These are phyloP conservation scores for Gossypium sturtianum DNA, from an alignment of 345 rosid species.

Conservation along the genomic window DNA sequence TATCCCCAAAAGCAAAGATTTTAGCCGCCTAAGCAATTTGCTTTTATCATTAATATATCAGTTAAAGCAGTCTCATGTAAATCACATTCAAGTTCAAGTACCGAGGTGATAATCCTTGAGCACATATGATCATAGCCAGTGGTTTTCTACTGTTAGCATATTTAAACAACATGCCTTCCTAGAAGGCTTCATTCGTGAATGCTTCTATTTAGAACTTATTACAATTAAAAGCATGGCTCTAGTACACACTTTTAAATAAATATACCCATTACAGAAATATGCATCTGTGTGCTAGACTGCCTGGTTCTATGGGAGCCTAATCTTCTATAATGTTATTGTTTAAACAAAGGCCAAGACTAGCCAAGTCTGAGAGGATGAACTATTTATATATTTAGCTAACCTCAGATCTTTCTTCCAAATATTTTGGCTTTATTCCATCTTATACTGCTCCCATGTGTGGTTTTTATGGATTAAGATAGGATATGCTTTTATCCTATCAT, in stretches of 20 bases:
- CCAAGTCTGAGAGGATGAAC: background rate
- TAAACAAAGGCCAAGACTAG: background rate
- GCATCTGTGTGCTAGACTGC: background rate
- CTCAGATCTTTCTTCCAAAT: background rate
- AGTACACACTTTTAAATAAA: background rate
- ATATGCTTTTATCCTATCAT: background rate
- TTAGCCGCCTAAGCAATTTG: background rate
- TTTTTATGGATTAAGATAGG: background rate
- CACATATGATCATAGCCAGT: background rate
- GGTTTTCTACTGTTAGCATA: background rate
- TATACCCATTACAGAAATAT: background rate
- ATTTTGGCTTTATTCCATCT: background rate
- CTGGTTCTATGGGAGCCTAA: background rate
- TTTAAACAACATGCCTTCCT: background rate
- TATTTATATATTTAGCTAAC: background rate
- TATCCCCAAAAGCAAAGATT: background rate
- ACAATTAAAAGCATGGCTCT: background rate
- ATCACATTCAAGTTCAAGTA: background rate
- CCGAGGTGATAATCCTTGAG: background rate
- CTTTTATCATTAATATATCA: background rate
- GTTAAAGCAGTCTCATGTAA: background rate
- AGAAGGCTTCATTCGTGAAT: background rate
- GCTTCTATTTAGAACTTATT: background rate
- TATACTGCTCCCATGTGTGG: background rate
- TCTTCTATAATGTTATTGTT: slow-evolving; percentile 4